Evolutionary conservation across 306 rosid genomes (phyloP).

Genomic region (Vigna trinervia): DNA sequence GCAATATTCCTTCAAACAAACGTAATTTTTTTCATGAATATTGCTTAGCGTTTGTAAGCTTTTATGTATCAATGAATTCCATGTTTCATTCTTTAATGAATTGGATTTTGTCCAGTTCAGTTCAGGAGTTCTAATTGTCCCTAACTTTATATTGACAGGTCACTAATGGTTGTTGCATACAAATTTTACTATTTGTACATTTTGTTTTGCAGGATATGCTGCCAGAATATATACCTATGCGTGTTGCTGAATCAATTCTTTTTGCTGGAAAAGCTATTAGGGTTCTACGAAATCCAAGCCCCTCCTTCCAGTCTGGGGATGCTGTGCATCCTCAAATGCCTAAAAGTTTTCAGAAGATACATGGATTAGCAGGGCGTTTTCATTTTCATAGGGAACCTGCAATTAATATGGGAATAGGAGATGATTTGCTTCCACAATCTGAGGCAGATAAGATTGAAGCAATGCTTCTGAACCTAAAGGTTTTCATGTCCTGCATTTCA

Average conservation of each 20-base stretch:
- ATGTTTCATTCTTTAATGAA: constrained; percentile 22
- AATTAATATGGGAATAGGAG: constrained; percentile 61
- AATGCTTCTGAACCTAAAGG: constrained; percentile 90
- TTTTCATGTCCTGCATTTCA: constrained; percentile 42
- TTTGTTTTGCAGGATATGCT: constrained; percentile 83
- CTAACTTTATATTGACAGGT: constrained; percentile 17
- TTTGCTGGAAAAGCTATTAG: constrained; percentile 97
- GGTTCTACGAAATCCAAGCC: constrained; percentile 90
- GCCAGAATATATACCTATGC: constrained; percentile 89
- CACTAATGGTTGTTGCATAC: background rate
- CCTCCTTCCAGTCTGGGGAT: constrained; percentile 72
- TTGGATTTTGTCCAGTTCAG: constrained; percentile 29
- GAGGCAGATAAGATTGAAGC: constrained; percentile 97
- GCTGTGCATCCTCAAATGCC: constrained; percentile 64
- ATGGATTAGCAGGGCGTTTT: constrained; percentile 66
- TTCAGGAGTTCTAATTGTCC: constrained; percentile 29
- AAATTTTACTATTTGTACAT: background rate
- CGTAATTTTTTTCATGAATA: background rate
- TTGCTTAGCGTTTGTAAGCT: constrained; percentile 9
- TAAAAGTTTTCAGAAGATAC: constrained; percentile 70
- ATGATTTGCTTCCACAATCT: constrained; percentile 89
- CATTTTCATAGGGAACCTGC: constrained; percentile 71
- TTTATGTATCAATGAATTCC: constrained; percentile 10
- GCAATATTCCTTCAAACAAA: background rate
- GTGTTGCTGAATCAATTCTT: constrained; percentile 88